Conservation (phyloP, 345 rosid species). For the Viola odorata region DNA sequence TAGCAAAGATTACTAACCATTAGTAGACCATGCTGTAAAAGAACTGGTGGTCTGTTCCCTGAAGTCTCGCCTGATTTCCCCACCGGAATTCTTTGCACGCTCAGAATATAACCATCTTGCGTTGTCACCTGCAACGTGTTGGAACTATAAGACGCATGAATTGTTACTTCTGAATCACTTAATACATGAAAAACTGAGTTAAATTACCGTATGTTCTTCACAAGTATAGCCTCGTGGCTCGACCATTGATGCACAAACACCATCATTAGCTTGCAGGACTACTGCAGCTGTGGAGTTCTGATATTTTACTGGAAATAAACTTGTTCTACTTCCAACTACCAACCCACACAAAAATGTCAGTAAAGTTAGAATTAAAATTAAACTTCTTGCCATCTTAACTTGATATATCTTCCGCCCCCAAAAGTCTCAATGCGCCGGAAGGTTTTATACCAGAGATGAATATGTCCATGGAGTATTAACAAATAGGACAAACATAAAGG, state of each 20-base stretch:
- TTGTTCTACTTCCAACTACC: slow-evolving; percentile 7
- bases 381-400: slow-evolving; percentile 7
- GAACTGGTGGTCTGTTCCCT: slow-evolving; percentile 33
- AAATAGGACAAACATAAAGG: not conserved
- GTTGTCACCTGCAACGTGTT: slow-evolving; percentile 41
- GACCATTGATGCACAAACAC: slow-evolving; percentile 14
- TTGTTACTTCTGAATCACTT: not conserved
- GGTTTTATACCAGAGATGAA: slow-evolving; percentile 4
- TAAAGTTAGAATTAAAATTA: not conserved
- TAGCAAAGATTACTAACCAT: slow-evolving; percentile 23
- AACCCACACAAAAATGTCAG: slow-evolving; percentile 10
- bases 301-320: slow-evolving; percentile 1
- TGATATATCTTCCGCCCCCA: not conserved
- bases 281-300: not conserved
- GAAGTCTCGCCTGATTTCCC: slow-evolving; percentile 27
- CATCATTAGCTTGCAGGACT: slow-evolving; percentile 2
- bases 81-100: slow-evolving; percentile 47
- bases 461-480: not conserved
- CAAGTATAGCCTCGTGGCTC: slow-evolving; percentile 12
- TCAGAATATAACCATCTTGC: slow-evolving; percentile 48
- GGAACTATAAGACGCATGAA: not conserved
- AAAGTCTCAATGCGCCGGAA: not conserved
- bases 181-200: not conserved
- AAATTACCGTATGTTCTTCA: slow-evolving; percentile 14
- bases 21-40: slow-evolving; percentile 48